Conservation (phyloP, 345 rosid species). For the Eucalyptus pumila region DNA sequence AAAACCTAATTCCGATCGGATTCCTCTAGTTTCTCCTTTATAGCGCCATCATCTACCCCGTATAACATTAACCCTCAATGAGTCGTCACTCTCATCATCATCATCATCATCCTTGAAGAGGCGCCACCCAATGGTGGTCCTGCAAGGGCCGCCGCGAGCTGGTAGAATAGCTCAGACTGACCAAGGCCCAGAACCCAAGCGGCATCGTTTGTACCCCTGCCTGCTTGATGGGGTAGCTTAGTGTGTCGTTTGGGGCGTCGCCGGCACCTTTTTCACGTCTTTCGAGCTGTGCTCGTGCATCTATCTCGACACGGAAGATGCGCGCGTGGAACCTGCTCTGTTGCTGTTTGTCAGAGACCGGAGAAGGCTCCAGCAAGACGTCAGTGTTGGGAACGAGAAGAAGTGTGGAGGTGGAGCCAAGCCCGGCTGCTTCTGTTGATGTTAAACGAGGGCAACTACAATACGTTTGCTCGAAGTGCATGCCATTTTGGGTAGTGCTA, state of each 20-base stretch:
- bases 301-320: conserved; percentile 12
- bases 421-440: background rate
- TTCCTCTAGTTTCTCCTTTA: background rate
- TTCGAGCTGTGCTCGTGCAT: conserved; percentile 27
- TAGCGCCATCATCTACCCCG: background rate
- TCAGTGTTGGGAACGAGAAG: too few relatives aligned
- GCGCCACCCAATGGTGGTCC: background rate
- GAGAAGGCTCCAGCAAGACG: background rate
- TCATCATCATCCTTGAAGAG: background rate
- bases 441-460: background rate
- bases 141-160: background rate
- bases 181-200: background rate
- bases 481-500: background rate
- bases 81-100: background rate
- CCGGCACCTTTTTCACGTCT: conserved; percentile 23
- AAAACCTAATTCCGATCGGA: too few relatives aligned
- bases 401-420: background rate
- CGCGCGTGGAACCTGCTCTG: background rate
- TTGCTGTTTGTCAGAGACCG: background rate
- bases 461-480: background rate
- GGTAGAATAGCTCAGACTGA: background rate
- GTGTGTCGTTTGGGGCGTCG: conserved; percentile 14
- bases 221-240: conserved; percentile 6
- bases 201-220: background rate
- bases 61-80: background rate